Percentiles rank a stretch among this genome's conserved stretches.
phyloP scores from a whole-genome alignment of 78 protist species.

The Diacronema lutheri region DNA sequence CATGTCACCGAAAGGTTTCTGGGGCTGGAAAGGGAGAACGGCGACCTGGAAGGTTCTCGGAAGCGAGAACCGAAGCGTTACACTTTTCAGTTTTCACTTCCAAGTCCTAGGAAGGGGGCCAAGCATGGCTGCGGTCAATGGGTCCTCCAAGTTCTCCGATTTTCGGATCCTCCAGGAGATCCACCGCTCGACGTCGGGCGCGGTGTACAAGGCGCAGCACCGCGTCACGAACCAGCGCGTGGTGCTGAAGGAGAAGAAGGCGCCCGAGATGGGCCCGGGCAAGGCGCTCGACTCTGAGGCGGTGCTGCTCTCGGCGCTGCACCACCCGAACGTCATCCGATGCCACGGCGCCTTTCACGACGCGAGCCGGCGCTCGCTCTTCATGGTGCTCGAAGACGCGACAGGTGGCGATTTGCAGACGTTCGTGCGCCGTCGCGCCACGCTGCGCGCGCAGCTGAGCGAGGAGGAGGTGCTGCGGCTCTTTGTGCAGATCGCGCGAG shows the following conservation, averaged over 20 bases:
- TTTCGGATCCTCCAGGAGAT: background rate
- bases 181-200: background rate
- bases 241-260: background rate
- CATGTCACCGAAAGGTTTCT: no score
- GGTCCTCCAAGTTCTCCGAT: background rate
- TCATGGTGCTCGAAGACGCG: constrained; percentile 27
- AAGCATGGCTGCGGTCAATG: no score
- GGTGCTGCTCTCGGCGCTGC: background rate
- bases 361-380: background rate
- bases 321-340: constrained; percentile 29
- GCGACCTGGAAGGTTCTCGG: no score
- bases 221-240: background rate
- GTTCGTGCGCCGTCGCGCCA: background rate
- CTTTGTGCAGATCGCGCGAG: background rate
- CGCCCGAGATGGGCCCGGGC: background rate
- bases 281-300: background rate
- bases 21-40: no score
- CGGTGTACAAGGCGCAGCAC: background rate
- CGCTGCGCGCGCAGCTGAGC: background rate
- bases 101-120: no score
- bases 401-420: constrained; percentile 18
- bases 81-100: no score
- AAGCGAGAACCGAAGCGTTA: no score
- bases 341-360: constrained; percentile 5
- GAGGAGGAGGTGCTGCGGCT: background rate